Base-by-base conservation (phyloP, 495 filamentous ascomycete genomes). In the Penicillium angulare region DNA sequence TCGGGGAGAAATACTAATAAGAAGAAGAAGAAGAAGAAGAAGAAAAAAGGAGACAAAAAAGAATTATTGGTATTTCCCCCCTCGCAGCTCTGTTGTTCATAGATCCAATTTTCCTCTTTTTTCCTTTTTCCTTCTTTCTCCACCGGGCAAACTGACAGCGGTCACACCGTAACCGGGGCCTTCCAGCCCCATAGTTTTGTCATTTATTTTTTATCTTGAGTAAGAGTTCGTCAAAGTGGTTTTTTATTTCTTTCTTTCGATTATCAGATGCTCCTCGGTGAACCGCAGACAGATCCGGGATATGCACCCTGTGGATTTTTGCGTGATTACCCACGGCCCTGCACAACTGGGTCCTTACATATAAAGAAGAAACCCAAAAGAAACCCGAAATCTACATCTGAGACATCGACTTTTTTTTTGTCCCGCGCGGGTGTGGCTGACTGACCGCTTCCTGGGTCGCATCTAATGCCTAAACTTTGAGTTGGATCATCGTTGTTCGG, bases 231-330 rank as follows among this genome's bases (percentile, higher is more conserved):
- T n/a, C n/a, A n/a, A n/a, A n/a, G n/a, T n/a, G n/a, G n/a, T n/a
- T n/a, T n/a, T n/a, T n/a, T n/a, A n/a, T n/a, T n/a, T n/a, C 13
- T 39, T 41, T 4, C 38, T 12, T 10, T n/a, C 10, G 33, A 12
- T 41, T 41, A 55, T 61, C 60, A 55, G 57, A 64, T 64, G 34
- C 47, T 59, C n/a, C n/a, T n/a, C n/a, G n/a, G n/a, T 52, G 31
- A 52, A 32, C 6, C 49, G 52, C 46, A 48, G 34, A 31, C 56
- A 53, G 39, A 55, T 57, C 53, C 60, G 45, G 60, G 57, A 64
- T 58, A 64, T 64, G 54, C 56, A 60, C 48, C 39, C 39, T n/a
- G 33, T 29, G 16, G 38, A 8, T 24, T 33, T 21, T 22, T 42
- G 42, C 32, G 26, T 53, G 43, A 43, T 38, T 18, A 33, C n/a